Evolutionary conservation across 83 land plant genomes (phyloP).

Genomic region (Larix sibirica): DNA sequence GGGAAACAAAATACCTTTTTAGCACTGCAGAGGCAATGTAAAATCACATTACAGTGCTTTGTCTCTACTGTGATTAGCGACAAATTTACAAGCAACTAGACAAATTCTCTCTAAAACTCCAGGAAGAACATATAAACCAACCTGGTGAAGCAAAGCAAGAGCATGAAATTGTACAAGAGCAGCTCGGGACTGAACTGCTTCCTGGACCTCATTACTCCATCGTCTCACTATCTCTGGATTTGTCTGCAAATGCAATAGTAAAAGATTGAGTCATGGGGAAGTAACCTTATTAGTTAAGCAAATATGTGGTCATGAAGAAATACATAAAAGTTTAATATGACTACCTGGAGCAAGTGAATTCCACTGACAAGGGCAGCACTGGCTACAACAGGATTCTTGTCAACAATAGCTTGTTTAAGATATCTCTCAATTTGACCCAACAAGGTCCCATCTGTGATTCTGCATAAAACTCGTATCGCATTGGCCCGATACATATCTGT

Average conservation of each 20-base stretch:
- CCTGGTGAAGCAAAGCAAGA: slow-evolving; percentile 91
- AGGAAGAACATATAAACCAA: slow-evolving; percentile 17
- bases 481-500: slow-evolving; percentile 97
- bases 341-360: slow-evolving; percentile 91
- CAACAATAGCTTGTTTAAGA: slow-evolving; percentile 97
- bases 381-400: slow-evolving; percentile 96
- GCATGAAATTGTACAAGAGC: slow-evolving; percentile 99
- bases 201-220: slow-evolving; percentile 99
- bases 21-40: background rate
- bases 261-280: background rate
- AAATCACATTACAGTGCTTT: background rate
- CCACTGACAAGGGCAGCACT: slow-evolving; percentile 99
- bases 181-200: slow-evolving; percentile 96
- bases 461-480: slow-evolving; percentile 93
- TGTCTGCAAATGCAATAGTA: slow-evolving; percentile 50
- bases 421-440: slow-evolving; percentile 96
- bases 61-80: background rate
- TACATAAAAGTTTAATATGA: background rate
- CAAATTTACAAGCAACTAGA: background rate
- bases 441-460: slow-evolving; percentile 93
- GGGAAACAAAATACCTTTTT: background rate
- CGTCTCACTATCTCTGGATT: slow-evolving; percentile 96
- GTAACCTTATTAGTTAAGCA: background rate
- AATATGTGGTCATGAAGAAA: background rate
- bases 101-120: background rate